Base-by-base conservation (phyloP, 495 filamentous ascomycete genomes). In the Daldinia vernicosa region DNA sequence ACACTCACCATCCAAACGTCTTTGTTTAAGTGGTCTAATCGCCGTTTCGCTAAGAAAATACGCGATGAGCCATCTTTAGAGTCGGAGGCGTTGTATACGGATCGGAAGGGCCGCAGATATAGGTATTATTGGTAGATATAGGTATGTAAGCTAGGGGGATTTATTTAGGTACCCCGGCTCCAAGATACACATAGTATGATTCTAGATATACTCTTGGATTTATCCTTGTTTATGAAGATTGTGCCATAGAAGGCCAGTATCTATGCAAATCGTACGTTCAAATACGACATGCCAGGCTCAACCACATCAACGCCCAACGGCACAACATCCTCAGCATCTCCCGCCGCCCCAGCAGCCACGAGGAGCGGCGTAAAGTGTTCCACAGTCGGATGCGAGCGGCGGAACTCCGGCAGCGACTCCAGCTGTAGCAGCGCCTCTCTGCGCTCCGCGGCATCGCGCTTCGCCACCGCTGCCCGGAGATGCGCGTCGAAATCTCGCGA, bases 251-350 rank as follows among this genome's bases (percentile, higher is more conserved):
- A 28, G 30, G 32, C 32, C 3, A 33, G 3, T 33, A 2, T 11
- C 32, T 12, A 52, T 19, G 22, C 28, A 56, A 71, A 71, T 32
- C 57, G 17, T 8, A 71, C 62, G 62, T 71, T 71, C 63, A 71
- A 66, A 66, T 71, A 71, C 57, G 68, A 71, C 68, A 71, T 71
- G 8, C 68, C 68, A 15, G 68, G 68, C 57, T 66, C 62, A 6
- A 71, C 68, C 11, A 71, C 68, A 66, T 71, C 62, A 5, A 40
- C 62, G 1, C 62, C 68, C 39, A 71, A 6, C 22, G 68, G 57
- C 40, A 24, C 51, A 7, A 32, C 45, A 11, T 37, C 62, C 35
- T 6, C 45, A 12, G 62, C 55, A 55, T 70, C 50, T 1, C 61
- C 56, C 8, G 56, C 67, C 14, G 61, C 67, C n/a, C 67, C 67